Evolutionary conservation across 352 stramenopile species (phyloP).

Genomic region (Phytophthora melonis): DNA sequence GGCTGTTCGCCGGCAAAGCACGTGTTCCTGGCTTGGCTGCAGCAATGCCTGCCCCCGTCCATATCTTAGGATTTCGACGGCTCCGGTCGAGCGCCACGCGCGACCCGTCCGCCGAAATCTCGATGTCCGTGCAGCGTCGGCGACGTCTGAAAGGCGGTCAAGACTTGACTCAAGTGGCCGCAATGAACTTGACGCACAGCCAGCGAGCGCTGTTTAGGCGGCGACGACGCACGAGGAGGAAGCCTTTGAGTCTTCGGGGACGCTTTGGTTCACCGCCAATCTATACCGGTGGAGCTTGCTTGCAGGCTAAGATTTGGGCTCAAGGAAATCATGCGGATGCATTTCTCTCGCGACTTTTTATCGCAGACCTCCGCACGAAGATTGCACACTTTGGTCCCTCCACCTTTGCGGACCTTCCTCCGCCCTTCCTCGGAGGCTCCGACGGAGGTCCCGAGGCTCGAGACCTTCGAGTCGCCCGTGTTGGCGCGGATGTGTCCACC

Average conservation of each 20-base stretch:
- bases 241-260: not conserved
- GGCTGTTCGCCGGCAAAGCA: not conserved
- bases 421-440: not conserved
- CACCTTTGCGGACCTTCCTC: not conserved
- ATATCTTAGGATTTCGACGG: not conserved
- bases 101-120: not conserved
- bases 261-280: not conserved
- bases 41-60: not conserved
- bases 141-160: not conserved
- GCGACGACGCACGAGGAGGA: not conserved
- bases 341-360: not conserved
- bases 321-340: constrained; percentile 2
- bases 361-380: not conserved
- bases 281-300: not conserved
- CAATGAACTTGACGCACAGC: not conserved
- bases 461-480: not conserved
- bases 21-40: not conserved
- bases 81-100: too few relatives aligned
- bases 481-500: constrained; percentile 1
- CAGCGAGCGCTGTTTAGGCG: not conserved
- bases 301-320: not conserved
- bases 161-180: too few relatives aligned
- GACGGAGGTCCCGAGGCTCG: not conserved
- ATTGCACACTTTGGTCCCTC: constrained; percentile 2
- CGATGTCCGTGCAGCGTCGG: not conserved